Conservation (phyloP, 768 basidiomycete species). For the Boletus sp. region DNA sequence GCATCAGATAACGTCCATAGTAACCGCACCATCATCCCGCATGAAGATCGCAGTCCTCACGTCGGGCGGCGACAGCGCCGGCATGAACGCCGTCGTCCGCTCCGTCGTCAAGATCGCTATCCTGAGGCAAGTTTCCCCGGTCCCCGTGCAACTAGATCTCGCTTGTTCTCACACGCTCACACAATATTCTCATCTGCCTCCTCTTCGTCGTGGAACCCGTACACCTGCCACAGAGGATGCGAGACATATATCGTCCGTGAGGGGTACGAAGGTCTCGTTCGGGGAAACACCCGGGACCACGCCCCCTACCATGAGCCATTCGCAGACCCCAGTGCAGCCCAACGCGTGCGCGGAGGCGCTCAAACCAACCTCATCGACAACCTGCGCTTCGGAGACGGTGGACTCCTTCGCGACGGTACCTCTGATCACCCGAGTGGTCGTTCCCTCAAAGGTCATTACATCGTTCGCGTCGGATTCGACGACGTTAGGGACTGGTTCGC, state of each 20-base stretch:
- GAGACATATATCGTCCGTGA: slow-evolving; percentile 96
- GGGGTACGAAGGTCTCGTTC: slow-evolving; percentile 96
- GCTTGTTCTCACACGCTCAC: not conserved
- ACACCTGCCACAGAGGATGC: slow-evolving; percentile 57
- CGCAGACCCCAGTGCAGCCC: slow-evolving; percentile 25
- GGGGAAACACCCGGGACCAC: slow-evolving; percentile 58
- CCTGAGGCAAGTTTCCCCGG: slow-evolving; percentile 57
- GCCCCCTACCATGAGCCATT: slow-evolving; percentile 25
- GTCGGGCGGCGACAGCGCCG: slow-evolving; percentile 95
- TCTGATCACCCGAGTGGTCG: slow-evolving; percentile 64
- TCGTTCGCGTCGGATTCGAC: slow-evolving; percentile 96
- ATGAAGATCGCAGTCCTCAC: slow-evolving; percentile 96
- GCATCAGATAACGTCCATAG: not conserved
- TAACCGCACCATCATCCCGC: not conserved
- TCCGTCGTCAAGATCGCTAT: slow-evolving; percentile 92
- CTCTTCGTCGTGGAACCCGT: not conserved
- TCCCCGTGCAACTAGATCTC: too few species aligned
- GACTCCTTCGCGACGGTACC: slow-evolving; percentile 75
- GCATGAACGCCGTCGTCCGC: slow-evolving; percentile 95
- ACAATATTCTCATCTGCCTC: not conserved
- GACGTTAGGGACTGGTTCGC: slow-evolving; percentile 95
- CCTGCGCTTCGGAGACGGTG: slow-evolving; percentile 79
- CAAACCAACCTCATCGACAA: slow-evolving; percentile 55
- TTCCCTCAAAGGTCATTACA: slow-evolving; percentile 85
- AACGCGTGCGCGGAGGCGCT: slow-evolving; percentile 18